phyloP scores from a whole-genome alignment of 192 early-diverging fungal species.

The Umbelopsis sp. region DNA sequence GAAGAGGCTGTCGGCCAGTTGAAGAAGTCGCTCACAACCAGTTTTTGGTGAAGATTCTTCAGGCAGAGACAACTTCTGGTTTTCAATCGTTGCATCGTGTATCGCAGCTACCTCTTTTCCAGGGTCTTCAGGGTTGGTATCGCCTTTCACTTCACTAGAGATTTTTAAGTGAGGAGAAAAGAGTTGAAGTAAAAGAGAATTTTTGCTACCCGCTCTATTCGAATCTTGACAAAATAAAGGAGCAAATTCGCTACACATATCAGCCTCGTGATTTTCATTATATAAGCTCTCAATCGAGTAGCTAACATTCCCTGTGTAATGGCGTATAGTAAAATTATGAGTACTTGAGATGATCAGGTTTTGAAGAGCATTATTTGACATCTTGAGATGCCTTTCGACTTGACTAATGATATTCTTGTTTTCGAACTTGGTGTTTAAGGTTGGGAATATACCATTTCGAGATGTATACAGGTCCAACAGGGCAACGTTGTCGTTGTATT shows the following conservation, averaged over 20 bases:
- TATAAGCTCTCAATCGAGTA: not conserved
- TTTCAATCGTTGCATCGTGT: not conserved
- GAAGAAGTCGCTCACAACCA: slow-evolving; percentile 51
- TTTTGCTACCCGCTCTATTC: not conserved
- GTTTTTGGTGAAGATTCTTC: not conserved
- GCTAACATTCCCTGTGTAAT: not conserved
- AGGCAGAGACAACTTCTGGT: not conserved
- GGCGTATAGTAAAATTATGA: not conserved
- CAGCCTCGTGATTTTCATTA: not conserved
- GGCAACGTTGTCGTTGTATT: slow-evolving; percentile 54
- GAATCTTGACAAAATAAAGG: not conserved
- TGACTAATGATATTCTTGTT: not conserved
- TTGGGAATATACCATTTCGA: slow-evolving; percentile 68
- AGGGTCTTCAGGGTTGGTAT: not conserved
- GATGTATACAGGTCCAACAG: slow-evolving; percentile 70
- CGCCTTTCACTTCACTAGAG: too few relatives aligned
- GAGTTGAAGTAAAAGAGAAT: not conserved
- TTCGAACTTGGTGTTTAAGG: slow-evolving; percentile 42
- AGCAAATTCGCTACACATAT: not conserved
- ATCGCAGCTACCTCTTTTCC: not conserved
- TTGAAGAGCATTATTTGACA: not conserved
- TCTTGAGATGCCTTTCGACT: not conserved
- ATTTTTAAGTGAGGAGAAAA: not conserved
- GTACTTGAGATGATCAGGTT: not conserved
- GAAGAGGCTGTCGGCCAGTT: slow-evolving; percentile 63